Evolutionary conservation across 495 filamentous ascomycete species (phyloP).

Genomic region (Podospora anserina): DNA sequence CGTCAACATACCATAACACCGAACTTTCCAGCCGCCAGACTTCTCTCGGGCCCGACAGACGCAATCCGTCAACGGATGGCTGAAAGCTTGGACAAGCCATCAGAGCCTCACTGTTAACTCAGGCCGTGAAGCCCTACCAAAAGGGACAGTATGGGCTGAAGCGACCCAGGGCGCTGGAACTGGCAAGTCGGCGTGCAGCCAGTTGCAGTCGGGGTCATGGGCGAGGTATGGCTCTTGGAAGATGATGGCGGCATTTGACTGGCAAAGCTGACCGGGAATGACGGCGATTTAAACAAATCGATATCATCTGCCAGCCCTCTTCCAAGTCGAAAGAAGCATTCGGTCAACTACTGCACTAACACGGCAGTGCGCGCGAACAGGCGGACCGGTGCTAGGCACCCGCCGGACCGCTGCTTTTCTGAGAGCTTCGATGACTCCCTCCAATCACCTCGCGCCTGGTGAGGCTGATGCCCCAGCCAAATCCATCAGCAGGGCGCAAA

Average conservation of each 20-base stretch:
- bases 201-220: background rate
- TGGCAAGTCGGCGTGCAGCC: slow-evolving; percentile 9
- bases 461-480: slow-evolving; percentile 34
- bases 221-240: background rate
- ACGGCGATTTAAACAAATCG: slow-evolving; percentile 10
- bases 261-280: slow-evolving; percentile 13
- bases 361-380: slow-evolving; percentile 20
- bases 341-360: slow-evolving; percentile 22
- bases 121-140: slow-evolving; percentile 15
- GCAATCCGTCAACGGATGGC: slow-evolving; percentile 3
- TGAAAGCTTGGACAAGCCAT: slow-evolving; percentile 6
- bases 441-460: slow-evolving; percentile 24
- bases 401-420: slow-evolving; percentile 28
- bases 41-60: background rate
- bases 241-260: background rate
- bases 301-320: slow-evolving; percentile 21
- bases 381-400: slow-evolving; percentile 32
- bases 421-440: slow-evolving; percentile 35
- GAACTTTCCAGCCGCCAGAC: slow-evolving; percentile 5
- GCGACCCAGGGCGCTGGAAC: slow-evolving; percentile 13
- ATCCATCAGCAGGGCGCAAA: slow-evolving; percentile 33
- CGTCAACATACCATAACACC: background rate
- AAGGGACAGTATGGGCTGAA: slow-evolving; percentile 15
- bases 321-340: slow-evolving; percentile 23
- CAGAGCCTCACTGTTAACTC: slow-evolving; percentile 15